A percentile compares a stretch with the other conserved stretches of the same genome.
phyloP scores from a whole-genome alignment of 2,329 filamentous ascomycete species.

The Cladosporium oxysporum region DNA sequence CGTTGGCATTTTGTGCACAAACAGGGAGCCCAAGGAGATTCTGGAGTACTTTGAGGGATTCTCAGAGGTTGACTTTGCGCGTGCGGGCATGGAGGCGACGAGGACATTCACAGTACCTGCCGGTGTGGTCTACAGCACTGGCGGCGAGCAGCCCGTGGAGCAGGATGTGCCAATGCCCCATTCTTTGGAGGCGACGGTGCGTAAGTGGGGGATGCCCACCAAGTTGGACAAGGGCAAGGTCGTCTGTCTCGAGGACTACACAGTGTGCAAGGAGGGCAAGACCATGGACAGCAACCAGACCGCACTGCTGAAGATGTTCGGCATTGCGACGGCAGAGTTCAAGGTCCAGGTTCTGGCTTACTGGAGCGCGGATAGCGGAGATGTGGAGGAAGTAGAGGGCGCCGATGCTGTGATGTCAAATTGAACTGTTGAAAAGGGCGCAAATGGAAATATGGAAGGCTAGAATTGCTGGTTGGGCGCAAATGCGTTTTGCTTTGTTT shows the following conservation, averaged over 20 bases:
- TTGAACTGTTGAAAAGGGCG: constrained; percentile 7
- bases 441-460: constrained; percentile 17
- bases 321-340: constrained; percentile 88
- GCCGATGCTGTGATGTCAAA: constrained; percentile 18
- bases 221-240: constrained; percentile 87
- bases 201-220: constrained; percentile 87
- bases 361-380: constrained; percentile 38
- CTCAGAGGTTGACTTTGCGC: constrained; percentile 81
- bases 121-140: constrained; percentile 77
- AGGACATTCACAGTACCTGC: constrained; percentile 78
- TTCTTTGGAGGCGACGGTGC: constrained; percentile 84
- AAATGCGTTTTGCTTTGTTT: constrained; percentile 17
- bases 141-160: constrained; percentile 74
- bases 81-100: constrained; percentile 75
- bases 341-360: constrained; percentile 72
- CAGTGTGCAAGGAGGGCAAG: constrained; percentile 82
- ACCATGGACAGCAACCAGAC: constrained; percentile 89
- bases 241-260: constrained; percentile 70
- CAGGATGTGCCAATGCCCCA: constrained; percentile 86
- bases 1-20: constrained; percentile 88
- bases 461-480: constrained; percentile 18
- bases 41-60: constrained; percentile 71
- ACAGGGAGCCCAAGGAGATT: constrained; percentile 68
- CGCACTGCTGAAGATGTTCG: constrained; percentile 89
- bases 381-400: constrained; percentile 37